Base-by-base conservation (phyloP, 306 rosid species). In the Acacia confusa region DNA sequence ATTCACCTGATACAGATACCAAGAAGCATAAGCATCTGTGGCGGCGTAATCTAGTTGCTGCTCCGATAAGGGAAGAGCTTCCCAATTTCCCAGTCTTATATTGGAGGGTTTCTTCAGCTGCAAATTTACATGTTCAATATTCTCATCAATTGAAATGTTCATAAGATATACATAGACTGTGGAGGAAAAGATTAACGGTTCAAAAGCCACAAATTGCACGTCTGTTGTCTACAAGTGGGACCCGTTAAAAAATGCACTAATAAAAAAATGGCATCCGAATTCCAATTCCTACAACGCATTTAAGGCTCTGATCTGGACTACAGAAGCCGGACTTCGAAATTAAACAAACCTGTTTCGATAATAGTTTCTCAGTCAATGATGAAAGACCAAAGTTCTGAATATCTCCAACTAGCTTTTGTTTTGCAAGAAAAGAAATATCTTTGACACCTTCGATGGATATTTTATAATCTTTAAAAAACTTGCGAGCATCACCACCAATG, bases 51-150 rank as follows among this genome's bases (percentile, higher is more conserved):
- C 82, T 83, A 92, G 81, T 85, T 95, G 98, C 58, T 74, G 86
- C 81, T 85, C 75, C 40, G 99, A 92, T 60, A 95, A 81, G 82
- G 75, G 69, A 65, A 78, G 67, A 76, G 87, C 79, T 84, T 93
- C 98, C 97, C 99, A 95, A 84, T 95, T 95, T 78, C 98, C 96
- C 74, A 88, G 68, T 82, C 87, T 87, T 82, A 95, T 83, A 82
- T 77, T 86, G 9, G 34, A 82, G 70, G 93, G 91, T 82, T 95
- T 95, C 61, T 22, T 80, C 82, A 95, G 97, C 99, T 95, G 94
- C 85, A 83, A 76, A 77, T 60, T 79, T 44, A 19, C 72, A 77
- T 28, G 77, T 64, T 55, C 50, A 72, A 27, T 72, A 38, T 80
- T 64, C 48, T 32, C 75, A 70, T 32, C 75, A 76, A 76, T 63